phyloP scores from a whole-genome alignment of 768 basidiomycete genomes.

The Trametes cingulata region DNA sequence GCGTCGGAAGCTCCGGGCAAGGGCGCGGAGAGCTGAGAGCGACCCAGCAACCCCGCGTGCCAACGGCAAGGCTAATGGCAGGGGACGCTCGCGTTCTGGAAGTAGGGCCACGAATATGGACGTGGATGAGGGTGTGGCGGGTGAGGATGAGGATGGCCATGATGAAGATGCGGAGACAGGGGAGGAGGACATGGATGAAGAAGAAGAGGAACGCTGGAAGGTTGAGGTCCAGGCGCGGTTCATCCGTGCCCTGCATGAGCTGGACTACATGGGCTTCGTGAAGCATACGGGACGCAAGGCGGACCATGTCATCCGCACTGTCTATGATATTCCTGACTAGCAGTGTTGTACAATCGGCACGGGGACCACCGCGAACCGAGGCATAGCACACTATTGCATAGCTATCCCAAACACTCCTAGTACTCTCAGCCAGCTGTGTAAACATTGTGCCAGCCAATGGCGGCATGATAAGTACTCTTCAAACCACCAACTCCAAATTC shows the following conservation, averaged over 20 bases:
- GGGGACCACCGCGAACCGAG: too few relatives aligned
- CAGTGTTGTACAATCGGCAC: too few relatives aligned
- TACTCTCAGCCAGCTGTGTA: too few relatives aligned
- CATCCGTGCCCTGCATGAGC: slow-evolving; percentile 75
- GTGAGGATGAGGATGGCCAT: slow-evolving; percentile 28
- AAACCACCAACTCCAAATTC: too few relatives aligned
- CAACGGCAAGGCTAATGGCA: neutral
- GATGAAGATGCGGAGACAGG: slow-evolving; percentile 32
- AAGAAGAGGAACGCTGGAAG: slow-evolving; percentile 54
- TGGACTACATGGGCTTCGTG: slow-evolving; percentile 78
- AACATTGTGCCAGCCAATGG: too few relatives aligned
- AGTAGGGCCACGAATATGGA: slow-evolving; percentile 11
- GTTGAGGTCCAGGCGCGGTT: slow-evolving; percentile 75
- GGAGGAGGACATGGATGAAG: slow-evolving; percentile 23
- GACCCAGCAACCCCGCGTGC: slow-evolving; percentile 6
- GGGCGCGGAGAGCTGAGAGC: slow-evolving; percentile 27
- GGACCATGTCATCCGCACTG: slow-evolving; percentile 59
- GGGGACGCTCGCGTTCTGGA: neutral
- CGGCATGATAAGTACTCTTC: too few relatives aligned
- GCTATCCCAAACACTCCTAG: too few relatives aligned
- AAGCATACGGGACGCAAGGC: slow-evolving; percentile 78
- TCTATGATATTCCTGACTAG: slow-evolving; percentile 12
- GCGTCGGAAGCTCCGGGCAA: slow-evolving; percentile 29
- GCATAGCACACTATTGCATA: too few relatives aligned
- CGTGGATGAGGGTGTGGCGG: slow-evolving; percentile 28